phyloP scores from a whole-genome alignment of 306 rosid genomes.

The Gleditsia sinensis region DNA sequence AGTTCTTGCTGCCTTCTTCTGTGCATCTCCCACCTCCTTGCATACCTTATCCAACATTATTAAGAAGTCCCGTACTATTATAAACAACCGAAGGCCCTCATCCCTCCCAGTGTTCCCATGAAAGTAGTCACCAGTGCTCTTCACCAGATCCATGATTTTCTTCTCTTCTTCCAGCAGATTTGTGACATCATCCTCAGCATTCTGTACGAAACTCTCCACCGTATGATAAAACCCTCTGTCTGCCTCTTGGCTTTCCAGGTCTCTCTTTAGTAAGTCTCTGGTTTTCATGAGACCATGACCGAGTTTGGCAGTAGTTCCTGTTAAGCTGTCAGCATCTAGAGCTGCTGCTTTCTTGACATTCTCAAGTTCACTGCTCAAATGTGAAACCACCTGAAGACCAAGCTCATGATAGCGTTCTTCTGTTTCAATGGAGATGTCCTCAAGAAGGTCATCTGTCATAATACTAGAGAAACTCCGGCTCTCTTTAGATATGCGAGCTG shows the following conservation, averaged over 20 bases:
- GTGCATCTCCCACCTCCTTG: conserved; percentile 61
- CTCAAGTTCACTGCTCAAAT: conserved; percentile 76
- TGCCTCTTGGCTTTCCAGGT: conserved; percentile 49
- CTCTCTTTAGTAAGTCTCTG: conserved; percentile 55
- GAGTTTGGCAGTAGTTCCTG: conserved; percentile 77
- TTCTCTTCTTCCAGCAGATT: conserved; percentile 77
- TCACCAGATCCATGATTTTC: conserved; percentile 77
- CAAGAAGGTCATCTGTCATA: conserved; percentile 54
- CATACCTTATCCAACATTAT: conserved; percentile 81
- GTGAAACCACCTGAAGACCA: conserved; percentile 82
- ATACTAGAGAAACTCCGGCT: conserved; percentile 57
- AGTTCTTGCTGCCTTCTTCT: conserved; percentile 44
- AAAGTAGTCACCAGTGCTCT: conserved; percentile 92
- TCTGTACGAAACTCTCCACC: conserved; percentile 62
- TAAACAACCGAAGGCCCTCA: conserved; percentile 81
- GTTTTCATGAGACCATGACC: conserved; percentile 52
- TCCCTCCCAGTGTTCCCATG: conserved; percentile 83
- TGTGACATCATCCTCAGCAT: conserved; percentile 63
- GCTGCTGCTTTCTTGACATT: conserved; percentile 77
- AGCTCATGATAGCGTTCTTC: conserved; percentile 65
- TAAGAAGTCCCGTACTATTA: conserved; percentile 80
- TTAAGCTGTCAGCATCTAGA: conserved; percentile 79
- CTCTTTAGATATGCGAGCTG: conserved; percentile 57
- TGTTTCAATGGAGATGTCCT: conserved; percentile 42
- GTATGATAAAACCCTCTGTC: conserved; percentile 56